Evolutionary conservation across 768 basidiomycete genomes (phyloP), one percentile per base, ranked within the genome.

Genomic region (Boletus rubescentipes): DNA sequence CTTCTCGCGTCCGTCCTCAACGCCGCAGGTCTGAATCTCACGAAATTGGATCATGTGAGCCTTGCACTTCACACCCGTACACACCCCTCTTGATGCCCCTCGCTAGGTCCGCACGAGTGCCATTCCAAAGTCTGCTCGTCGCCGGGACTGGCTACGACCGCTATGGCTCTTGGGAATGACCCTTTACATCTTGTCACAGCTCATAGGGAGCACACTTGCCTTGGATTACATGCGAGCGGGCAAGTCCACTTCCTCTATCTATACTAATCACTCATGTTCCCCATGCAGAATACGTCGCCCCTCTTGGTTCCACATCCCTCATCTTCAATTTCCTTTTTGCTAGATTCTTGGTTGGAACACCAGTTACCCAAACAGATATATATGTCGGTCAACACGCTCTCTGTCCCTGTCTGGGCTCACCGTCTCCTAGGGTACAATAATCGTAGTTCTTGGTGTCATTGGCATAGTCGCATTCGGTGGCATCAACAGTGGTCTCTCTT

Each of bases 251-350:
- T 3, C 29, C 21, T 34, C 20, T 14, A 11, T 35, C 43, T 49
- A 14, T 5, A 15, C 35, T 15, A 4, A 43, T 44, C 36, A 9
- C 57, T 61, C 40, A 65, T 47, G 47, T 53, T 69, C 54, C 37
- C 21, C 48, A 8, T 52, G 15, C 72, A 84, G 91, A 96, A 83
- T 98, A 97, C 69, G 95, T 98, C 51, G 96, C 96, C 2, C 95
- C 95, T 2, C 80, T 98, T 5, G 95, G 96, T 14, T 93, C 92
- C 0, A 89, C 93, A 11, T 91, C 93, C 12, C 83, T 98, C 57
- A 85, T 98, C 51, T 98, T 98, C 77, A 98, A 98, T 70, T 95
- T 97, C 67, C 77, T 97, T 35, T 96, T 97, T 68, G 96, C 96
- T 35, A 84, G 89, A 61, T 89, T 93, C 65, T 79, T 93, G 54